A percentile compares a stretch with the other conserved stretches of the same genome.
phyloP scores from a whole-genome alignment of 106 monocot genomes.

The Apostasia shenzhenica region DNA sequence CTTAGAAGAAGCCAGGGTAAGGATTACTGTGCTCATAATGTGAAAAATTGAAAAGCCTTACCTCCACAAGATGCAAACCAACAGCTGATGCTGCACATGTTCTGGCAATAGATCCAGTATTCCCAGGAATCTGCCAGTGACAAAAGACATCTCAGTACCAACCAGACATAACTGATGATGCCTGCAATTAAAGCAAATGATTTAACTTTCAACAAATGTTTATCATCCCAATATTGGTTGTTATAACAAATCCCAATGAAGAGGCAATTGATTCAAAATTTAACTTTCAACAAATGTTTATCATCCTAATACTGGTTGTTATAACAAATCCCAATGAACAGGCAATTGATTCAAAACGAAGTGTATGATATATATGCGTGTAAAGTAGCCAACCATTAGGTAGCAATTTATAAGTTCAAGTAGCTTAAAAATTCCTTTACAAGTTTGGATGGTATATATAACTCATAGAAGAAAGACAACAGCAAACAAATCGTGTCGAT shows the following conservation, averaged over 20 bases:
- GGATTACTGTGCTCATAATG: too few species aligned
- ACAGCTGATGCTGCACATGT: conserved; percentile 97
- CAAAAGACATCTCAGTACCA: conserved; percentile 38
- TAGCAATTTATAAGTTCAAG: too few species aligned
- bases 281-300: conserved; percentile 2
- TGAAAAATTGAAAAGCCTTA: conserved; percentile 9
- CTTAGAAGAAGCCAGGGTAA: too few species aligned
- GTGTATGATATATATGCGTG: too few species aligned
- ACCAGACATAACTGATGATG: conserved; percentile 18
- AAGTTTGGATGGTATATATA: too few species aligned
- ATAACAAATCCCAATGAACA: too few species aligned
- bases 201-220: conserved; percentile 2
- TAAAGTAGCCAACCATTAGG: too few species aligned
- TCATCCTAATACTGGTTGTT: not conserved
- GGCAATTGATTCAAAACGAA: too few species aligned
- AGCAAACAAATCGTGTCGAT: too few species aligned
- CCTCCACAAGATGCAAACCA: conserved; percentile 94
- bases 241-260: not conserved
- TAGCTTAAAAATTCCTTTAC: too few species aligned
- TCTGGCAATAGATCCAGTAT: conserved; percentile 92
- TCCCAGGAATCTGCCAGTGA: conserved; percentile 88
- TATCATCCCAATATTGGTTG: not conserved
- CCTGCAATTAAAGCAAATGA: conserved; percentile 17
- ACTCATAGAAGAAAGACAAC: too few species aligned
- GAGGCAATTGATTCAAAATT: not conserved